Evolutionary conservation across 768 basidiomycete genomes (phyloP), one percentile per base, ranked within the genome.

Genomic region (Gyrodon lividus): DNA sequence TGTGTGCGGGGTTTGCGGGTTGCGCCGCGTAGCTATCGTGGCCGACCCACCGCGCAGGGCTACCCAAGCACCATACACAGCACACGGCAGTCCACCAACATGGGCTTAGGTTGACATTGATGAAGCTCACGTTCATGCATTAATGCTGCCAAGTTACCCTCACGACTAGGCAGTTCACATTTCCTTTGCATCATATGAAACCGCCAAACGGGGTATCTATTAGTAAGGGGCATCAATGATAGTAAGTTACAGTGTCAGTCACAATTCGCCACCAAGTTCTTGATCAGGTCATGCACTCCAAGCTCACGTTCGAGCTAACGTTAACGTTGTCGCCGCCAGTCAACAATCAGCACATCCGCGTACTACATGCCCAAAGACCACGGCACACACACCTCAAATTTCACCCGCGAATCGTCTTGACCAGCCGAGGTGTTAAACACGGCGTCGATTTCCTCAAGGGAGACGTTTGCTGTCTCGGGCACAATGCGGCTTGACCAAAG

Each of bases 401-500:
- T 82, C 54, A 79, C 55, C 14, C 61, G 60, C 8, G 65, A 60
- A 57, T 89, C 86, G 47, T 83, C 82, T 34, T 59, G 70, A 0
- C 79, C 84, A 14, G 74, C 82, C n/a, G 76, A 71, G 1, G 81
- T 80, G 35, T 73, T 74, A 59, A 91, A 90, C 10, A 89, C 69
- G 6, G 68, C 74, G 61, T 92, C 89, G 43, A 90, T 82, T 63
- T 89, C 87, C 58, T 92, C 89, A 1, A 91, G 67, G 6, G 87
- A 82, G 4, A 89, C 71, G 52, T 84, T 83, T 23, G 87, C 86
- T 13, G 89, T 92, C 70, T 92, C 89, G 2, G 88, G 89, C 0
- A 92, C 83, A 52, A 70, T 48, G 52, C 81, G 74, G 5, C 80
- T 86, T 23, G 84, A 74, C 89, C 89, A 92, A 37, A 89, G 55